Base-by-base conservation (phyloP, 495 filamentous ascomycete species). In the Glutinoglossum americanum region DNA sequence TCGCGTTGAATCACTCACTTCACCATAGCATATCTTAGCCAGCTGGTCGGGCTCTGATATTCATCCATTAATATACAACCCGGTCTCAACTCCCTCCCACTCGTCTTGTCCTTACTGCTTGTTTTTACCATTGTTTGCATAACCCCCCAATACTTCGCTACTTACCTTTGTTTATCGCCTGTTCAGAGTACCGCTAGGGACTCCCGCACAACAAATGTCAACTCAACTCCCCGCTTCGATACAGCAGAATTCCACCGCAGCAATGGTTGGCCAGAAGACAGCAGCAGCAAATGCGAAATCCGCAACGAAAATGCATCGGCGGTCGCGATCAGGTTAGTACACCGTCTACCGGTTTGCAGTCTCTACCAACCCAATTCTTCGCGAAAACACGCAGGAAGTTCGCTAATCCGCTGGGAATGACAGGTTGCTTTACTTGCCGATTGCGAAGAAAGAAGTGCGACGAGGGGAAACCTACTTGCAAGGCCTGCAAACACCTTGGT, bases 401-500 rank as follows among this genome's bases (percentile, higher is more conserved):
- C 4, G 47, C 56, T 47, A 19, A 51, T 17, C 0, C 51, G 37
- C 1, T 33, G 15, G 28, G 5, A 10, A 48, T 28, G 41, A 61
- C 68, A 97, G 92, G 92, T 54, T 98, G 92, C 78, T 98, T 90
- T 70, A 97, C 90, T 57, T 98, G 92, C 74, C 83, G 92, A 64
- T 70, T 98, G 60, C 81, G 92, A 66, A 71, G 92, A 64, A 96
- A 98, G 78, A 98, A 98, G 79, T 97, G 92, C 72, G 90, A 98
- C 66, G 92, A 98, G 70, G 83, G 81, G 56, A 84, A 84, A 63
- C 84, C 87, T 39, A 73, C 80, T 61, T 98, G 92, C 73, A 79
- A 78, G 54, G 87, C 90, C 54, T 98, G 92, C 78, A 84, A 78
- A 66, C 85, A 95, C 64, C 80, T 98, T 45, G 80, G 81, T 10